Conservation (phyloP, 352 stramenopile genomes). For the Blastocystis sp. region DNA sequence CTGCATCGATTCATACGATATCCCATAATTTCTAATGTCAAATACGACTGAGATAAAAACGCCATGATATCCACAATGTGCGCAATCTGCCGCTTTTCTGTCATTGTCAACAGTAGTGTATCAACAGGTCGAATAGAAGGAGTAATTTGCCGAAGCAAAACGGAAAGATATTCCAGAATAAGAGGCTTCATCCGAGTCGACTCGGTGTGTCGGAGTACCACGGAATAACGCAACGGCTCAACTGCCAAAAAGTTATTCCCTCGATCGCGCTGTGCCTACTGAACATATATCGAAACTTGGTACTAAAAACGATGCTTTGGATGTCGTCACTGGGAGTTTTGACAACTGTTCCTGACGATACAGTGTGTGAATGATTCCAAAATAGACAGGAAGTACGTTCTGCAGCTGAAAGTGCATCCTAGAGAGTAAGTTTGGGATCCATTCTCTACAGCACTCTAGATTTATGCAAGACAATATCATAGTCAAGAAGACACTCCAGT, state of each 20-base stretch:
- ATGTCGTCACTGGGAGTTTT: background rate
- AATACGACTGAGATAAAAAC: background rate
- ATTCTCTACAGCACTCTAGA: background rate
- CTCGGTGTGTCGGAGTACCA: background rate
- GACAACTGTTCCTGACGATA: background rate
- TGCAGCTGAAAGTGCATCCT: conserved; percentile 22
- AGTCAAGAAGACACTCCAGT: background rate
- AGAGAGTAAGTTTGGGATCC: background rate
- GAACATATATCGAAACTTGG: background rate
- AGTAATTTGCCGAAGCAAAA: background rate
- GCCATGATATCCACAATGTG: conserved; percentile 16
- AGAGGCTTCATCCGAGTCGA: background rate
- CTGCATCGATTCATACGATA: background rate
- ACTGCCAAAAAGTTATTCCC: background rate
- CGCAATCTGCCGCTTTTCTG: background rate
- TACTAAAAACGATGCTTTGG: background rate
- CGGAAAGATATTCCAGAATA: background rate
- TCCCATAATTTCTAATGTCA: background rate
- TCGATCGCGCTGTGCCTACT: background rate
- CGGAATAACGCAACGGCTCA: background rate
- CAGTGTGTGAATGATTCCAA: conserved; percentile 40
- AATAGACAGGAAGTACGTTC: background rate
- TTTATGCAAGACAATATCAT: background rate
- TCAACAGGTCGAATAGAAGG: conserved; percentile 29
- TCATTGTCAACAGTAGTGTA: background rate